Evolutionary conservation across 331 rosid genomes (phyloP).

Genomic region (Cydonia oblonga): DNA sequence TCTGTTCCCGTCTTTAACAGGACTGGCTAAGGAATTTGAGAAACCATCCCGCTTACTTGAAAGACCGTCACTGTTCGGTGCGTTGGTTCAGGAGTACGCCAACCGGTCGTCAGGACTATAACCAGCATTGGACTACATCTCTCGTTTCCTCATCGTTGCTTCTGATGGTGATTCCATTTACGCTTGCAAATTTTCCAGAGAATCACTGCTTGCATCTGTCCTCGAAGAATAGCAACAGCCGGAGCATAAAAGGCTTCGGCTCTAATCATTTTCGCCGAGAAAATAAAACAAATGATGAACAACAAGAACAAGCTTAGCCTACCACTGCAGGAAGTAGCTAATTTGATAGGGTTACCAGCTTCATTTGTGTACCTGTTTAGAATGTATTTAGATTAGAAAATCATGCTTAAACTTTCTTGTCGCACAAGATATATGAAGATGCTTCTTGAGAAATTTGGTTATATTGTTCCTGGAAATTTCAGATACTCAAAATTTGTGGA

Average conservation of each 20-base stretch:
- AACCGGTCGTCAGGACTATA: conserved; percentile 57
- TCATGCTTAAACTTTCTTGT: background rate
- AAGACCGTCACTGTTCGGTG: conserved; percentile 60
- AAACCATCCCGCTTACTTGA: conserved; percentile 61
- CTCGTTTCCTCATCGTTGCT: background rate
- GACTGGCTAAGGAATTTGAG: conserved; percentile 72
- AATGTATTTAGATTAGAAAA: background rate
- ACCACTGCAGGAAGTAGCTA: background rate
- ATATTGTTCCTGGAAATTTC: background rate
- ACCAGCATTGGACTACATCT: background rate
- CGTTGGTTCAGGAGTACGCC: conserved; percentile 86
- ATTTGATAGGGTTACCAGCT: too few relatives aligned
- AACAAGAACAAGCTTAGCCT: background rate
- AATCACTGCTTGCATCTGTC: background rate
- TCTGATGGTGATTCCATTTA: background rate
- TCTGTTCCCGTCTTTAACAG: conserved; percentile 17
- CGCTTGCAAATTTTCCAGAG: background rate
- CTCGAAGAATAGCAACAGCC: too few relatives aligned
- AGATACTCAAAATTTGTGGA: background rate
- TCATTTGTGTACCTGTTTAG: too few relatives aligned
- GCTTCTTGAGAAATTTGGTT: background rate
- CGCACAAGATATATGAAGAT: background rate
- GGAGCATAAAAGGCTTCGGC: background rate
- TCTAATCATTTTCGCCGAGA: background rate
- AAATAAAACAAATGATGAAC: too few relatives aligned